Conservation (phyloP, 2,329 filamentous ascomycete species). For the Fusarium brachygibbosum region DNA sequence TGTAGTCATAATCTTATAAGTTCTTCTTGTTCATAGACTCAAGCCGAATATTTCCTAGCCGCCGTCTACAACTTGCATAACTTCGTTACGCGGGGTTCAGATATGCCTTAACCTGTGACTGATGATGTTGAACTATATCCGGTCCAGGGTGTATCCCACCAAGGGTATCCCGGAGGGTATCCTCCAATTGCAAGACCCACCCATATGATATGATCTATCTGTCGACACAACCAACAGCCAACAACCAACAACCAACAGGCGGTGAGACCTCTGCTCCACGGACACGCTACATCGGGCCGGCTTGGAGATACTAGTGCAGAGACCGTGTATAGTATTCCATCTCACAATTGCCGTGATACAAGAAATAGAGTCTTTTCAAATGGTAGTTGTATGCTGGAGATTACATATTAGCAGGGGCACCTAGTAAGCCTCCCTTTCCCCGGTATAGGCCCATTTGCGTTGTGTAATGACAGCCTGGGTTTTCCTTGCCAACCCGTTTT, state of each 20-base stretch:
- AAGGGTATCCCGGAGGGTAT: not conserved
- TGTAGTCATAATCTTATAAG: not conserved
- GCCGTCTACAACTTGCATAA: no score
- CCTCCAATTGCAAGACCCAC: not conserved
- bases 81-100: not conserved
- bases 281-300: not conserved
- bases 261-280: not conserved
- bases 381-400: not conserved
- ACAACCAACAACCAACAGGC: not conserved
- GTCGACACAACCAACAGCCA: not conserved
- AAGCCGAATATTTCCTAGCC: no score
- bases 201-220: not conserved
- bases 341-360: not conserved
- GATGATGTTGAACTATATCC: not conserved
- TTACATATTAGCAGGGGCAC: not conserved
- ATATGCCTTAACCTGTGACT: not conserved
- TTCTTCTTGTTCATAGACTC: not conserved
- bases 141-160: not conserved
- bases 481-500: not conserved
- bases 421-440: not conserved
- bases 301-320: no score
- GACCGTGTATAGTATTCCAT: not conserved
- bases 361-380: not conserved
- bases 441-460: no score
- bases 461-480: not conserved